phyloP scores from a whole-genome alignment of 805 yeast genomes.

The Spathaspora girioi region DNA sequence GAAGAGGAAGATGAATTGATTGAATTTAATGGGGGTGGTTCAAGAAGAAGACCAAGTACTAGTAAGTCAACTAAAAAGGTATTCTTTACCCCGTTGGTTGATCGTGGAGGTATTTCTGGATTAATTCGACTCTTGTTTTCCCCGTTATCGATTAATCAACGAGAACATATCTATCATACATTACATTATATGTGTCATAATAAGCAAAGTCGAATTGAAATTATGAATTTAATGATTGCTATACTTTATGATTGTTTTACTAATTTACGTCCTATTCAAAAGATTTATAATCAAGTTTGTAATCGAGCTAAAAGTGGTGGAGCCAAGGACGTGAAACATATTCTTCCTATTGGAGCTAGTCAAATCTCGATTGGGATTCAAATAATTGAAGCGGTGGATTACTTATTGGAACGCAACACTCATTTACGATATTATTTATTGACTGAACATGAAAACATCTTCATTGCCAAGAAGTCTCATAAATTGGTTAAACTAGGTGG shows the following conservation, averaged over 20 bases:
- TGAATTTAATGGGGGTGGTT: slow-evolving; percentile 7
- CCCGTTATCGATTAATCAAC: slow-evolving; percentile 60
- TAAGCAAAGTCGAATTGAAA: slow-evolving; percentile 75
- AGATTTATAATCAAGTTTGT: slow-evolving; percentile 55
- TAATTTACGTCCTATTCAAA: slow-evolving; percentile 59
- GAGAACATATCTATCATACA: slow-evolving; percentile 63
- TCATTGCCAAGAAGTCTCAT: slow-evolving; percentile 30
- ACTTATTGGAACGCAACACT: slow-evolving; percentile 60
- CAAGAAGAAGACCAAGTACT: slow-evolving; percentile 4
- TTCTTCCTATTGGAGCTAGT: slow-evolving; percentile 61
- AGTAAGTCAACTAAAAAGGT: slow-evolving; percentile 13
- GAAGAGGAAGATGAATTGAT: slow-evolving; percentile 11
- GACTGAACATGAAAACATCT: slow-evolving; percentile 63
- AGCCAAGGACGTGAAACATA: slow-evolving; percentile 15
- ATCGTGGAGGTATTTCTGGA: slow-evolving; percentile 71
- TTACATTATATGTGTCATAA: slow-evolving; percentile 66
- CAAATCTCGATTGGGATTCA: slow-evolving; percentile 74
- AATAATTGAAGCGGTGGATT: slow-evolving; percentile 69
- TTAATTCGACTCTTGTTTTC: slow-evolving; percentile 66
- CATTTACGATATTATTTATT: slow-evolving; percentile 72
- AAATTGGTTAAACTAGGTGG: slow-evolving; percentile 12
- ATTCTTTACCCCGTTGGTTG: slow-evolving; percentile 65
- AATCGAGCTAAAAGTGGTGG: slow-evolving; percentile 35
- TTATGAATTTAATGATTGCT: slow-evolving; percentile 62
- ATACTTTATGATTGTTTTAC: slow-evolving; percentile 73